Evolutionary conservation across 768 basidiomycete species (phyloP).

Genomic region (Leccinum olivaceopallidum): DNA sequence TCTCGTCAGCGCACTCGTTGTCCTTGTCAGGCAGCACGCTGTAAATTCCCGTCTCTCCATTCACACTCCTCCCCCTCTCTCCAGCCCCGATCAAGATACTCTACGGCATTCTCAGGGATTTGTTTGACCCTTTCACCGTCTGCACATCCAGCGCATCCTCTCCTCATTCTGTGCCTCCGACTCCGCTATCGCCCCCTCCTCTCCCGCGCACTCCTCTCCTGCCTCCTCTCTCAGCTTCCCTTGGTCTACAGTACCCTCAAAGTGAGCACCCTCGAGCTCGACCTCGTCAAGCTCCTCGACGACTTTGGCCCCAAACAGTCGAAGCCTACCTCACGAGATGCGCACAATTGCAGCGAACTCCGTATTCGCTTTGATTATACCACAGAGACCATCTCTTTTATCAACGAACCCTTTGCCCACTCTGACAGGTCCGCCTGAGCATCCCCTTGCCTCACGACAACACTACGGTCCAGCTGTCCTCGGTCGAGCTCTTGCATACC

Average conservation of each 20-base stretch:
- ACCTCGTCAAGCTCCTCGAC: slow-evolving; percentile 78
- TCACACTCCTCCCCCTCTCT: no score
- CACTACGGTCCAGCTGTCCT: no score
- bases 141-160: slow-evolving; percentile 76
- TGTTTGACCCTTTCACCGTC: slow-evolving; percentile 87
- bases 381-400: slow-evolving; percentile 81
- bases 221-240: slow-evolving; percentile 86
- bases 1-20: no score
- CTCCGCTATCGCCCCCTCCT: slow-evolving; percentile 80
- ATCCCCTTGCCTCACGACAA: no score
- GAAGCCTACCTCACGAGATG: slow-evolving; percentile 95
- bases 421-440: slow-evolving; percentile 32
- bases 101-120: slow-evolving; percentile 85
- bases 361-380: slow-evolving; percentile 88
- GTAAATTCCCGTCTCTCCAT: no score
- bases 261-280: slow-evolving; percentile 64
- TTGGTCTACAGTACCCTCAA: slow-evolving; percentile 91
- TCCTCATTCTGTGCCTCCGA: slow-evolving; percentile 46
- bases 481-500: no score
- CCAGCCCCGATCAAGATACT: slow-evolving; percentile 24
- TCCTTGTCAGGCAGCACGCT: no score
- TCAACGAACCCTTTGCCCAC: slow-evolving; percentile 45
- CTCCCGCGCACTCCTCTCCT: slow-evolving; percentile 86
- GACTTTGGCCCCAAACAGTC: slow-evolving; percentile 59
- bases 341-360: slow-evolving; percentile 84